Evolutionary conservation across 805 yeast species (phyloP), one percentile per base, ranked within the genome.

Genomic region (Nematodospora valgi): DNA sequence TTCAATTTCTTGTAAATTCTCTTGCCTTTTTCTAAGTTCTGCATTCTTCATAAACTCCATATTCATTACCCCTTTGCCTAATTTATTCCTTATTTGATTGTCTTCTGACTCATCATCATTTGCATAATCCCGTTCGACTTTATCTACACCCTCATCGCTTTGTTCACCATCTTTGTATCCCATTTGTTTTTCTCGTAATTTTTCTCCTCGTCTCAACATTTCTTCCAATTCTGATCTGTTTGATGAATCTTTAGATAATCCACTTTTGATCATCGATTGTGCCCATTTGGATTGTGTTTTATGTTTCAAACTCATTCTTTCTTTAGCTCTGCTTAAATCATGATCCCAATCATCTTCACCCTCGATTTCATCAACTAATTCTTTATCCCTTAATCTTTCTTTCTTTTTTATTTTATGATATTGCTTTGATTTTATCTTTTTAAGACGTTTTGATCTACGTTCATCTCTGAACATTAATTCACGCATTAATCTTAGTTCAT

Each of bases 21-120:
- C 78, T 35, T 72, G 70, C 39, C 69, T 73, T 43, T 77, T 75
- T 45, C 80, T 73, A 37, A 79, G 80, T 42, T 82, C 95, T 1
- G 98, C 98, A 41, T 82, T 83, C 46, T 73, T 81, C 98, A 91
- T 91, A 58, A 91, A 91, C 46, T 89, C 95, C 98, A 93, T 93
- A 32, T 80, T 82, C 73, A 91, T 63, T 14, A 91, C 81, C 37
- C 98, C 97, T 58, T 89, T 91, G 14, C 93, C 89, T n/a, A 80
- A 57, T 29, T 67, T 71, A 7, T 41, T 42, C 16, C 56, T 45
- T 21, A 64, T 58, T 22, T 58, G 56, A 2, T 48, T 49, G 9
- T 62, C 70, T 6, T 50, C 62, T 8, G 59, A 70, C 6, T 57
- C 54, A n/a, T 59, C 54, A 18, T 59, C 66, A 5, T 58, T 54